Evolutionary conservation across 108 stramenopile species (phyloP).

Genomic region (Conticribra weissflogii): DNA sequence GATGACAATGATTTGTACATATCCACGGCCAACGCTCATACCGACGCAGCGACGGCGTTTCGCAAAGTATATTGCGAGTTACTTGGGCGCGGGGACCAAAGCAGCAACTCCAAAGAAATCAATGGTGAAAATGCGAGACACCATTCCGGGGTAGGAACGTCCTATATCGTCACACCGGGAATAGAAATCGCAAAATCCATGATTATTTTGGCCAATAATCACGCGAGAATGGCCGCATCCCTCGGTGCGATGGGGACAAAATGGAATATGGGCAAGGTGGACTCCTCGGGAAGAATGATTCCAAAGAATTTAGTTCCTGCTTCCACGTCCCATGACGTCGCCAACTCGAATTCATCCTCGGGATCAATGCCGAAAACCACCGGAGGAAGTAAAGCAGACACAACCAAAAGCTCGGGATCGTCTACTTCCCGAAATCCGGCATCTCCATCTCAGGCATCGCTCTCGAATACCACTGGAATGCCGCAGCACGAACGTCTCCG

Average conservation of each 20-base stretch:
- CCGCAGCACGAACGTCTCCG: constrained; percentile 72
- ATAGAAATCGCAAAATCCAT: constrained; percentile 45
- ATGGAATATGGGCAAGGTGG: constrained; percentile 42
- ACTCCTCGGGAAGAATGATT: constrained; percentile 5
- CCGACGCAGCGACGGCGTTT: constrained; percentile 37
- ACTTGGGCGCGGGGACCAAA: constrained; percentile 8
- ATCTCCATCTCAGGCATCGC: neutral
- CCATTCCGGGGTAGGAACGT: too few species aligned
- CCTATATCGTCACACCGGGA: too few species aligned
- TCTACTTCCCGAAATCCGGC: neutral
- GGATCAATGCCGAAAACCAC: too few species aligned
- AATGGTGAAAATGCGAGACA: neutral
- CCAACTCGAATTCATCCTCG: too few species aligned
- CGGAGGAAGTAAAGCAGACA: constrained; percentile 4
- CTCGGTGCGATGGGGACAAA: constrained; percentile 42
- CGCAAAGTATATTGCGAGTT: constrained; percentile 34
- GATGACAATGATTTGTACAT: constrained; percentile 32
- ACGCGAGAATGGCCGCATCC: constrained; percentile 43
- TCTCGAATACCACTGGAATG: neutral
- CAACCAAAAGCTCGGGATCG: neutral
- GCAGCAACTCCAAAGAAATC: neutral
- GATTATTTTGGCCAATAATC: constrained; percentile 39
- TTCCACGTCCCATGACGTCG: too few species aligned
- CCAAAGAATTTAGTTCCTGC: constrained; percentile 4
- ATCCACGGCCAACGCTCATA: constrained; percentile 35